Evolutionary conservation across 1,284 basidiomycete species (phyloP), one percentile per base, ranked within the genome.

Genomic region (Tilletia horrida): DNA sequence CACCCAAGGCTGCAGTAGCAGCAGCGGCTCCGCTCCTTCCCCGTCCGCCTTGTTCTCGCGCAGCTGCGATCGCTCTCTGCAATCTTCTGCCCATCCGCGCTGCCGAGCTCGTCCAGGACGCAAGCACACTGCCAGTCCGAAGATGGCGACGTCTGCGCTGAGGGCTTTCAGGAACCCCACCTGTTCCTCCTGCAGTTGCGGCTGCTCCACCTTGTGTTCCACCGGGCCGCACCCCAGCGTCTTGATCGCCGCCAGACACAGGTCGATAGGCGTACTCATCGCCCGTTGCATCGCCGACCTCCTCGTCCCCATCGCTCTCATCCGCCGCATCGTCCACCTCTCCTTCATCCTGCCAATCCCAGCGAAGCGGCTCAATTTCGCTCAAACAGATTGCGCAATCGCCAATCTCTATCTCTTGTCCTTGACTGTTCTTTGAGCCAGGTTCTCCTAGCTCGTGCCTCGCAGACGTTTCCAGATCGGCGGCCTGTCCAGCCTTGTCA

Each of bases 341-440:
- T 29, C 8, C 55, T 29, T 59, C 55, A 18, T 59, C 55, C 29
- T 29, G 55, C 55, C 55, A 59, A 18, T 59, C 55, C 55, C 55
- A 59, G 18, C 55, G 55, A 7, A 59, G 55, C 27, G 55, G 31
- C 27, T 66, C 45, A 67, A 82, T 75, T 23, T 66, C 65, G 64
- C 72, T 70, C 35, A 83, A 70, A 57, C 82, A 83, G 59, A 83
- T 81, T 18, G 76, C 73, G 57, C 82, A 83, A 45, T 77, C 76
- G 18, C 77, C 75, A 35, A 67, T 52, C 61, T 61, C 45, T 7
- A 67, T 45, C 21, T 67, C 43, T 11, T 42, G 14, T 35, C 55
- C 55, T 8, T 7, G 45, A 27, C 27, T 21, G 23, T 52, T 23
- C 13, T 52, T 48, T 18, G 45, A 23, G 21, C 18, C 11, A 52